Base-by-base conservation (phyloP, 148 eudicot genomes). In the Diospyros kaki region DNA sequence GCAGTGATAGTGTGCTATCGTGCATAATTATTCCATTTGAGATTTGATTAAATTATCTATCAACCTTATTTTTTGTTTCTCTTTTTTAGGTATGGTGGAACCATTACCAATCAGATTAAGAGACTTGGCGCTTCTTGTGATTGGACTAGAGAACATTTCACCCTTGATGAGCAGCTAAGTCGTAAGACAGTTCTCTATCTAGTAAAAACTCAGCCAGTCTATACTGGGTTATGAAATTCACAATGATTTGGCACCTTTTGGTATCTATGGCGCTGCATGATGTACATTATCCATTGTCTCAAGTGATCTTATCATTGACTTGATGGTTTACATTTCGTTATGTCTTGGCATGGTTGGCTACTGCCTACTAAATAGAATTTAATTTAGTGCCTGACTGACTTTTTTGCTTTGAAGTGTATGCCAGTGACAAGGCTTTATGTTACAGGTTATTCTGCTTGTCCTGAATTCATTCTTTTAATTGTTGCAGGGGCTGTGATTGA, bases 51-150 rank as follows among this genome's bases (percentile, higher is more conserved):
- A 58, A 12, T 12, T 58, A 58, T 55, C 44, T 41, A 39, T 40
- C 50, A 12, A 58, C 56, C n/a, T n/a, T 14, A 38, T 39, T 40
- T 54, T 50, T 3, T 46, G n/a, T 73, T 48, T 68, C 38, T 63
- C 13, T 68, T 65, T 73, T 83, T 58, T 68, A 95, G 99, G 89
- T 95, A 95, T 81, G 99, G 99, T 66, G 97, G 97, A 84, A 87
- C 99, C 72, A 95, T 95, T 72, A 88, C 97, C 56, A 92, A 90
- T 66, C 99, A 95, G 87, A 95, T 95, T 44, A 95, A 84, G 87
- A 90, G 99, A 82, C 97, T 95, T 83, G 99, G 99, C 71, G 99
- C 99, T 79, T 95, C 99, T 76, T 95, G 99, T 81, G 99, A 95
- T 79, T 95, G 99, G 99, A 85, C 82, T 69, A 86, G 94, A 84